Evolutionary conservation across 805 yeast genomes (phyloP).

Genomic region (Yamadazyma takamatsuzukensis): DNA sequence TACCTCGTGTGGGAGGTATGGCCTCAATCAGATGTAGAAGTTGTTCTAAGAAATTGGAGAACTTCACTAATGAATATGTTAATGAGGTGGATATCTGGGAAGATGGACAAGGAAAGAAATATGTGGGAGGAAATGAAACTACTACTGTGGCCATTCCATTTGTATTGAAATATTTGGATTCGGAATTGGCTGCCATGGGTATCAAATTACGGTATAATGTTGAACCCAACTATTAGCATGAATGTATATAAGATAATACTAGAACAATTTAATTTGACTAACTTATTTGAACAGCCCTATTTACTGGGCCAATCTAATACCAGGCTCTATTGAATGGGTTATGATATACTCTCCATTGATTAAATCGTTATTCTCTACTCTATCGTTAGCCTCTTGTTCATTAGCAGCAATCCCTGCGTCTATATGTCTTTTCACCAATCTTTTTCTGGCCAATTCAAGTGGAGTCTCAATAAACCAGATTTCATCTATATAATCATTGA

Average conservation of each 20-base stretch:
- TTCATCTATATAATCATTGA: conserved; percentile 38
- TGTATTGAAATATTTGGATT: conserved; percentile 90
- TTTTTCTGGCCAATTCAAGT: conserved; percentile 40
- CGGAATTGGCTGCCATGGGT: conserved; percentile 97
- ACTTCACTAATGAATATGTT: conserved; percentile 46
- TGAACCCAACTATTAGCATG: conserved; percentile 40
- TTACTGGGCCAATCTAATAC: conserved; percentile 14
- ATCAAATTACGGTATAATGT: conserved; percentile 88
- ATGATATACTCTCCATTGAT: conserved; percentile 53
- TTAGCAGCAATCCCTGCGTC: conserved; percentile 48
- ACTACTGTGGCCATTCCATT: conserved; percentile 96
- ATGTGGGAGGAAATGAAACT: conserved; percentile 90
- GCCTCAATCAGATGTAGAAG: conserved; percentile 84
- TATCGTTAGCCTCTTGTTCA: conserved; percentile 47
- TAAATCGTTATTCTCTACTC: conserved; percentile 56
- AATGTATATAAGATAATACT: background rate
- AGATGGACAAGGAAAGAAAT: conserved; percentile 91
- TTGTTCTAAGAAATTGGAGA: conserved; percentile 73
- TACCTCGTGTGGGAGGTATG: conserved; percentile 82
- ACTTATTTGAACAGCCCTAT: too few relatives aligned
- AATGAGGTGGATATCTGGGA: conserved; percentile 87
- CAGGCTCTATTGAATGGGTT: conserved; percentile 16
- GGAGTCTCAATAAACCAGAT: conserved; percentile 52
- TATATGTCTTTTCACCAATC: conserved; percentile 69
- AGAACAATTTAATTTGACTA: background rate